Base-by-base conservation (phyloP, 148 eudicot species). In the Polygonum aviculare region DNA sequence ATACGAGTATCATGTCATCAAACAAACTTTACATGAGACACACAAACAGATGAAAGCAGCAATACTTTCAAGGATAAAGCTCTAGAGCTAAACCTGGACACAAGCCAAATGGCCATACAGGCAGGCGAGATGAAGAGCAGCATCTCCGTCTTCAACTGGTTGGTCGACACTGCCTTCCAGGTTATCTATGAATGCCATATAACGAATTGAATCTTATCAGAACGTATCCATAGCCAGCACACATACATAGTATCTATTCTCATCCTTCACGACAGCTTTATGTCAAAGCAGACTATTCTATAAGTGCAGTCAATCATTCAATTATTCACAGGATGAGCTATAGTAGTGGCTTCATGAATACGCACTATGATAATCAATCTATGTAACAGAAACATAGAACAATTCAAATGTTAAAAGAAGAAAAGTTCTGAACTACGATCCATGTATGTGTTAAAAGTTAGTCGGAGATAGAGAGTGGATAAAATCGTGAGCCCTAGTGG, bases 111-210 rank as follows among this genome's bases (percentile, higher is more conserved):
- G 86, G 18, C 98, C 98, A 70, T 92, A 94, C 10, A 94, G 86
- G 76, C 98, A 94, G 7, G 91, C 52, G 40, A 94, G 96, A 82
- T 94, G 98, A 79, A 94, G 94, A 70, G 91, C 91, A 31, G 93
- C 92, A 81, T 94, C 98, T 39, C 98, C 96, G 74, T 94, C 98
- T 84, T 92, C 98, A 51, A 94, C 69, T 3, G 93, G 91, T 62
- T 90, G 88, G 79, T 94, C 85, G 80, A 94, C 89, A 81, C 78
- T 82, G 54, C 94, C 96, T 73, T 75, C 83, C 83, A 90, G 86
- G 78, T 86, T 85, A 85, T 90, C 98, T 94, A 85, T 60, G 15
- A 63, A n/a, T 67, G 44, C 9, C 59, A 40, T 65, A 40, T 36
- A 15, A 5, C 41, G 33, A 69, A 31, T 55, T 38, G 12, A 75